A percentile compares a stretch with the other conserved stretches of the same genome.
Conservation (phyloP, 1,284 basidiomycete genomes). For the Puccinia hordei region DNA sequence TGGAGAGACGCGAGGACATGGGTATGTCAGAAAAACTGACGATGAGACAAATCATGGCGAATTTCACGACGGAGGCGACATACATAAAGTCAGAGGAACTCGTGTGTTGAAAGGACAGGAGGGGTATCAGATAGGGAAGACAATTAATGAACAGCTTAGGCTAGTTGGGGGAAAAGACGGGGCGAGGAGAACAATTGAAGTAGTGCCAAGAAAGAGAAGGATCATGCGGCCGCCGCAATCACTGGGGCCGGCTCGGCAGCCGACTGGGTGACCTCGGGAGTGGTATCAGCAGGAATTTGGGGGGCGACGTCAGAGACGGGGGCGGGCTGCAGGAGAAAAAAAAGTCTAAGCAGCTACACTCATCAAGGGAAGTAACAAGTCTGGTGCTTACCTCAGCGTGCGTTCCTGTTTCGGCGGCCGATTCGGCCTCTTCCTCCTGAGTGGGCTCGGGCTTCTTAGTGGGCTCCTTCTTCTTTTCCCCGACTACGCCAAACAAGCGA, state of each 20-base stretch:
- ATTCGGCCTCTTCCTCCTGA: slow-evolving; percentile 23
- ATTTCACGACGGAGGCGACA: too few relatives aligned
- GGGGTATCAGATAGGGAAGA: too few relatives aligned
- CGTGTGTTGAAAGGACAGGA: too few relatives aligned
- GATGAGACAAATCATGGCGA: too few relatives aligned
- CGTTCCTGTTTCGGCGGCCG: background rate
- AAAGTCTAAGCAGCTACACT: background rate
- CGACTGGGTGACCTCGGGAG: slow-evolving; percentile 8
- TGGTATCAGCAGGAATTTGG: slow-evolving; percentile 30
- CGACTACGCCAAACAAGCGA: slow-evolving; percentile 28
- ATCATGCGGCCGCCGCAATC: slow-evolving; percentile 45
- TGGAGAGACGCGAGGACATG: too few relatives aligned
- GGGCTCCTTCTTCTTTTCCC: slow-evolving; percentile 41
- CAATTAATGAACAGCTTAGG: too few relatives aligned
- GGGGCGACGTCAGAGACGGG: background rate
- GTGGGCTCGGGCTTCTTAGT: slow-evolving; percentile 40
- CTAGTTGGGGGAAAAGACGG: too few relatives aligned
- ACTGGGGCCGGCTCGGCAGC: slow-evolving; percentile 27
- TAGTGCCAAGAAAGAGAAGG: too few relatives aligned
- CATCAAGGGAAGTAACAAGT: too few relatives aligned
- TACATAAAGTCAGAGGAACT: too few relatives aligned
- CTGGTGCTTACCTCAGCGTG: slow-evolving; percentile 8
- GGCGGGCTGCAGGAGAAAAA: background rate
- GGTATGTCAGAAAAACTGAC: too few relatives aligned
- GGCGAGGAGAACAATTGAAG: too few relatives aligned